phyloP scores from a whole-genome alignment of 768 basidiomycete genomes.

The Psilocybe subaeruginosa region DNA sequence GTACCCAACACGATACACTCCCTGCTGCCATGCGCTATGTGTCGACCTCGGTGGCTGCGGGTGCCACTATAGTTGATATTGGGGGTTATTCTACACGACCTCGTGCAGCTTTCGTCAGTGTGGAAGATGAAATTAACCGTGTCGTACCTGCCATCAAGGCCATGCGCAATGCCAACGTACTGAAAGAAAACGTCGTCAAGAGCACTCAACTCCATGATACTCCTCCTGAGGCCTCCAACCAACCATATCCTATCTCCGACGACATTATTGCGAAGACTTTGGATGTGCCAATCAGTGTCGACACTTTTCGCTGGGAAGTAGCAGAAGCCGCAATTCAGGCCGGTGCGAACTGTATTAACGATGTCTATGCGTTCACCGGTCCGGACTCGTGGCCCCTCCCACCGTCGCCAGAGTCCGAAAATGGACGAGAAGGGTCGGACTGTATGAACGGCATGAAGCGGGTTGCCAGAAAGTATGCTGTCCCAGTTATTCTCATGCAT shows the following conservation, averaged over 20 bases:
- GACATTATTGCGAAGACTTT: slow-evolving; percentile 16
- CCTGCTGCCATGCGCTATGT: slow-evolving; percentile 59
- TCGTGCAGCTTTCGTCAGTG: slow-evolving; percentile 63
- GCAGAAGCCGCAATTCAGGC: slow-evolving; percentile 74
- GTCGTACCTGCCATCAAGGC: slow-evolving; percentile 64
- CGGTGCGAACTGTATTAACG: slow-evolving; percentile 94
- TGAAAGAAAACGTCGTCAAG: background rate
- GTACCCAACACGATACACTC: slow-evolving; percentile 57
- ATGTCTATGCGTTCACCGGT: slow-evolving; percentile 84
- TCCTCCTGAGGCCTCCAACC: no score
- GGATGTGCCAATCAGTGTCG: slow-evolving; percentile 69
- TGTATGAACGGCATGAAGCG: slow-evolving; percentile 63
- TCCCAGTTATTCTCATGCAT: slow-evolving; percentile 94
- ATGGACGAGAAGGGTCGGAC: slow-evolving; percentile 30
- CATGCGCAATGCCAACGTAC: slow-evolving; percentile 40
- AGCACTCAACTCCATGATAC: no score
- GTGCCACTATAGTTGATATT: slow-evolving; percentile 84
- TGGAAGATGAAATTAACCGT: slow-evolving; percentile 71
- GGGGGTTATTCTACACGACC: slow-evolving; percentile 96
- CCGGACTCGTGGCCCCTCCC: slow-evolving; percentile 39
- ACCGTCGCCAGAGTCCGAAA: slow-evolving; percentile 23
- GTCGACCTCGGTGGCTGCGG: slow-evolving; percentile 47
- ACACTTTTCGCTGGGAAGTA: slow-evolving; percentile 87
- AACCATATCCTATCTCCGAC: slow-evolving; percentile 15
- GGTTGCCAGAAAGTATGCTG: slow-evolving; percentile 63